phyloP scores from a whole-genome alignment of 257 asterid species.

The Galeopsis tetrahit region DNA sequence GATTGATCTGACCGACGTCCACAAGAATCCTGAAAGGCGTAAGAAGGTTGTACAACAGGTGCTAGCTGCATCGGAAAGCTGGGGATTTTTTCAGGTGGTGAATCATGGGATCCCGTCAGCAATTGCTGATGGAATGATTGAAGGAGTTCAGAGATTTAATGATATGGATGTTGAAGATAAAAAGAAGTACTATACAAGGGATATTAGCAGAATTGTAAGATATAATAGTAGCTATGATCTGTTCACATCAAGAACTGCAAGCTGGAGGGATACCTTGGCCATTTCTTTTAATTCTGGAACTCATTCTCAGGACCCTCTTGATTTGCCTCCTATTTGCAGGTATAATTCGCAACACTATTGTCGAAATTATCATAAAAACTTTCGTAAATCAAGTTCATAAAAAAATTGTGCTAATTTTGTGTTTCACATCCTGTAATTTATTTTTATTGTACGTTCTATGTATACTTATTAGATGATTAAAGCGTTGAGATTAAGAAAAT shows the following conservation, averaged over 20 bases:
- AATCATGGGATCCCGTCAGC: conserved; percentile 46
- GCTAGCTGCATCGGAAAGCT: conserved; percentile 42
- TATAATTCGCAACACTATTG: not conserved
- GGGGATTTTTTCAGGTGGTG: conserved; percentile 62
- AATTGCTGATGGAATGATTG: conserved; percentile 43
- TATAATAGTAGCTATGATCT: conserved; percentile 53
- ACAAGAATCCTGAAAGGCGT: conserved; percentile 4
- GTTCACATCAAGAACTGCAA: conserved; percentile 46
- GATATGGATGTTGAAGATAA: conserved; percentile 47
- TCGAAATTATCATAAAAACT: too few relatives aligned
- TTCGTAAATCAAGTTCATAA: too few relatives aligned
- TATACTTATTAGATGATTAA: too few relatives aligned
- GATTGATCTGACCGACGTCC: not conserved
- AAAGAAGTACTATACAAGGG: conserved; percentile 55
- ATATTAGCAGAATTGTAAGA: conserved; percentile 25
- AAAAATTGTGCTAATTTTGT: not conserved
- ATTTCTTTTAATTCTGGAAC: conserved; percentile 22
- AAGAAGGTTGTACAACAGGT: conserved; percentile 36
- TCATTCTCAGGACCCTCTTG: conserved; percentile 13
- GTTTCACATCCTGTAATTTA: too few relatives aligned
- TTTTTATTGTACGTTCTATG: too few relatives aligned
- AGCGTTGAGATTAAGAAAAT: too few relatives aligned
- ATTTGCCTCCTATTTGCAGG: conserved; percentile 62
- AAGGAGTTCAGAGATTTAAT: conserved; percentile 38
- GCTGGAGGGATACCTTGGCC: conserved; percentile 61